Evolutionary conservation across 306 rosid genomes (phyloP).

Genomic region (Elaeagnus macrophylla): DNA sequence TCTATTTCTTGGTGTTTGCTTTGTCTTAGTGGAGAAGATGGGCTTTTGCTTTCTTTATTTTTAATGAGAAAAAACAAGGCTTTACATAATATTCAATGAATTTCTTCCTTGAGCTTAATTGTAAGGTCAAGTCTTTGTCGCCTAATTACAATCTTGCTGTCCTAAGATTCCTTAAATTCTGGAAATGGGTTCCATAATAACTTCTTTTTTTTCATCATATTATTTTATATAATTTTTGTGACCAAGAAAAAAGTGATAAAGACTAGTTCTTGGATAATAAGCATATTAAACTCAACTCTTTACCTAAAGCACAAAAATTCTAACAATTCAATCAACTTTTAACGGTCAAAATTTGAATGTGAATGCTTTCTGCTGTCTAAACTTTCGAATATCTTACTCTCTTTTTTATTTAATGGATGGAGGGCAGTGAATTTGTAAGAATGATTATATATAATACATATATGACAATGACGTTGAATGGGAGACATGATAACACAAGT

Average conservation of each 20-base stretch:
- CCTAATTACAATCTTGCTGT: constrained; percentile 16
- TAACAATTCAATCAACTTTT: not conserved
- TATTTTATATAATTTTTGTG: not conserved
- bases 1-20: constrained; percentile 28
- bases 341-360: no score
- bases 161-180: constrained; percentile 26
- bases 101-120: constrained; percentile 12
- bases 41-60: constrained; percentile 18
- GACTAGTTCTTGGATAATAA: not conserved
- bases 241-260: not conserved
- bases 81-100: constrained; percentile 7
- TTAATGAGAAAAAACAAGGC: not conserved
- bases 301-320: constrained; percentile 4
- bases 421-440: no score
- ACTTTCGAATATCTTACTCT: no score
- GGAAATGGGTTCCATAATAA: constrained; percentile 19
- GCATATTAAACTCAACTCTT: constrained; percentile 1
- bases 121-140: constrained; percentile 25
- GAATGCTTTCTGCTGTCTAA: no score
- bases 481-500: no score
- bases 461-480: no score
- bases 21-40: constrained; percentile 43
- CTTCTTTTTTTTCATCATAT: not conserved
- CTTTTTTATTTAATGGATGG: no score
- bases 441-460: no score